phyloP scores from a whole-genome alignment of 2,329 filamentous ascomycete genomes.

The Diaporthe vexans region DNA sequence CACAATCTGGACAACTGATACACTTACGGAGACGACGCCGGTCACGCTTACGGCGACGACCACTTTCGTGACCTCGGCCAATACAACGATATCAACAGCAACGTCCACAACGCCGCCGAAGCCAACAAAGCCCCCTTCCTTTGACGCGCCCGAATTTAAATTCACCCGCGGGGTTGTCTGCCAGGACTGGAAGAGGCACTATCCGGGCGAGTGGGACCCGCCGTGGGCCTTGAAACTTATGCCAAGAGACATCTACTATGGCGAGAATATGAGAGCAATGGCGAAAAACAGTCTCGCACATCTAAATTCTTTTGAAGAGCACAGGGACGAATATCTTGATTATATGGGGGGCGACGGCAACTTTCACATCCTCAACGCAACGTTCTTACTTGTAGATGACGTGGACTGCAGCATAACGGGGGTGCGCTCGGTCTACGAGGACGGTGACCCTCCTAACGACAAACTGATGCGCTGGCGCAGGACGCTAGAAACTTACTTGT shows the following conservation, averaged over 20 bases:
- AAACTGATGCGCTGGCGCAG: no score
- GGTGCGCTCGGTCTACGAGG: no score
- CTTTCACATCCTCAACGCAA: background rate
- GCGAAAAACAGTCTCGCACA: no score
- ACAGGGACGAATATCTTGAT: background rate
- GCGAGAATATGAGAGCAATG: background rate
- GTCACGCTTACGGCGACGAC: background rate
- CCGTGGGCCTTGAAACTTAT: background rate
- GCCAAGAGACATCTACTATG: background rate
- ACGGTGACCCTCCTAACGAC: no score
- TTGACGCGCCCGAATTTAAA: background rate
- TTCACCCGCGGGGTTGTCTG: background rate
- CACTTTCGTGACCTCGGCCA: background rate
- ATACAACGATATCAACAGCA: background rate
- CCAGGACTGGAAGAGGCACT: background rate
- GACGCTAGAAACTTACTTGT: no score
- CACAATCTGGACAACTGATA: slow-evolving; percentile 5
- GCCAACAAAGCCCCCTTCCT: background rate
- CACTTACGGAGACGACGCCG: no score
- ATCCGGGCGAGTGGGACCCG: background rate
- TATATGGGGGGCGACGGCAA: background rate
- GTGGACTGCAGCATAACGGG: background rate
- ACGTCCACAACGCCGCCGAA: background rate
- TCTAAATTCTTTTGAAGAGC: background rate
- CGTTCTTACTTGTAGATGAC: rapidly evolving